Conservation (phyloP, 2,329 filamentous ascomycete species). For the Rhynchosporium agropyri region DNA sequence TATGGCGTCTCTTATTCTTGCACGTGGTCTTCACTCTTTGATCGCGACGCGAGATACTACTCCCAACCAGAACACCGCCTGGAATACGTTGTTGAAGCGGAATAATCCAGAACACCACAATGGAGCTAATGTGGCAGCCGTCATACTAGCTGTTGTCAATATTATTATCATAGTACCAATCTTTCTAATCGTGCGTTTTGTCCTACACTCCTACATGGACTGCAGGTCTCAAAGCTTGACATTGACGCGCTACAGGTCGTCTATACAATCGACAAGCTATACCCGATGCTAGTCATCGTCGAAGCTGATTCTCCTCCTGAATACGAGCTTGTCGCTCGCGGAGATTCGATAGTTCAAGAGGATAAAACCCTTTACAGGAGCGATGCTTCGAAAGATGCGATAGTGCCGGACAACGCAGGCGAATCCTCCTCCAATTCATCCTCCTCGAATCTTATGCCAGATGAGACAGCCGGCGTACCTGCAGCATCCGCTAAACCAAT, state of each 20-base stretch:
- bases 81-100: background rate
- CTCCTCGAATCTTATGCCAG: conserved; percentile 6
- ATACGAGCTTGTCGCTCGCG: conserved; percentile 10
- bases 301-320: conserved; percentile 15
- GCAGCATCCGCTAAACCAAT: conserved; percentile 1
- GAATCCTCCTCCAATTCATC: conserved; percentile 7
- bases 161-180: background rate
- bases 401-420: background rate
- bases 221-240: background rate
- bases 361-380: background rate
- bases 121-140: background rate
- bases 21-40: conserved; percentile 4
- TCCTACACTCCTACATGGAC: background rate
- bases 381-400: background rate
- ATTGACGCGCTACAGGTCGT: background rate
- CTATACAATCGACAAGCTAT: conserved; percentile 8
- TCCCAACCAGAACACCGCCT: background rate
- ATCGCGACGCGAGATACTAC: conserved; percentile 6
- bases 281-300: conserved; percentile 7
- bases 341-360: background rate
- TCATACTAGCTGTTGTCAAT: background rate
- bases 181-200: background rate
- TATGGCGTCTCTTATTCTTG: conserved; percentile 15
- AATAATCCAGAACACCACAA: background rate
- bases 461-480: conserved; percentile 5